Percentiles rank a stretch among this genome's conserved stretches.
Evolutionary conservation across 75 land plant species (phyloP).

Genomic region (Cupressus sempervirens): DNA sequence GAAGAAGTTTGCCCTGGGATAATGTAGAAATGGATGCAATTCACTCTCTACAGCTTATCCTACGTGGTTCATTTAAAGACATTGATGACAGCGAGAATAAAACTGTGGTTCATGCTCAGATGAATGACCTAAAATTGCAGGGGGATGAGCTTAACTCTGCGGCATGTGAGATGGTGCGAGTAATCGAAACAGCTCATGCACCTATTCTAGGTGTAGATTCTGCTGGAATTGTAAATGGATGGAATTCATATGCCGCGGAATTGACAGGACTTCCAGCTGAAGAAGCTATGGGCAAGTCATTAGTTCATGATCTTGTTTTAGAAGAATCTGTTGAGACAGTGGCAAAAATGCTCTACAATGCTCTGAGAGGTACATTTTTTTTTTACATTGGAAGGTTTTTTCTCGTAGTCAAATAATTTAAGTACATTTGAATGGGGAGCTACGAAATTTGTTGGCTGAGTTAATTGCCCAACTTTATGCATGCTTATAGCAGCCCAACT

Average conservation of each 20-base stretch:
- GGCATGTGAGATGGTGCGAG: constrained; percentile 95
- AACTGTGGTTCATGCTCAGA: constrained; percentile 61
- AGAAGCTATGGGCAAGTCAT: constrained; percentile 92
- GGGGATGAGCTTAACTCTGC: constrained; percentile 98
- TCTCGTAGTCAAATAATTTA: neutral
- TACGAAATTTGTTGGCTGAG: neutral
- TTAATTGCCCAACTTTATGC: neutral
- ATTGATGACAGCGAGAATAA: constrained; percentile 61
- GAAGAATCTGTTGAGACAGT: constrained; percentile 62
- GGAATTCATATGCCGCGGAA: constrained; percentile 96
- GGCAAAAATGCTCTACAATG: constrained; percentile 68
- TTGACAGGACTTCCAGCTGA: constrained; percentile 82
- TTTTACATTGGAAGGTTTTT: neutral
- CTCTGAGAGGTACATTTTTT: constrained; percentile 64
- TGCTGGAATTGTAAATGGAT: constrained; percentile 86
- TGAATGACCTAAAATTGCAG: constrained; percentile 64
- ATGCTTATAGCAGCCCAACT: neutral
- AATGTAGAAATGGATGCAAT: constrained; percentile 99
- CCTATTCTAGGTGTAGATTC: constrained; percentile 95
- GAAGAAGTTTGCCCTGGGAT: constrained; percentile 95
- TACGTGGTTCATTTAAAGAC: constrained; percentile 86
- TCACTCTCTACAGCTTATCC: constrained; percentile 92
- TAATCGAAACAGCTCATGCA: constrained; percentile 98
- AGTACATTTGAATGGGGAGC: neutral
- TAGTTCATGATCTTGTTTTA: constrained; percentile 79